Evolutionary conservation across 352 stramenopile species (phyloP).

Genomic region (Peronospora tabacina): DNA sequence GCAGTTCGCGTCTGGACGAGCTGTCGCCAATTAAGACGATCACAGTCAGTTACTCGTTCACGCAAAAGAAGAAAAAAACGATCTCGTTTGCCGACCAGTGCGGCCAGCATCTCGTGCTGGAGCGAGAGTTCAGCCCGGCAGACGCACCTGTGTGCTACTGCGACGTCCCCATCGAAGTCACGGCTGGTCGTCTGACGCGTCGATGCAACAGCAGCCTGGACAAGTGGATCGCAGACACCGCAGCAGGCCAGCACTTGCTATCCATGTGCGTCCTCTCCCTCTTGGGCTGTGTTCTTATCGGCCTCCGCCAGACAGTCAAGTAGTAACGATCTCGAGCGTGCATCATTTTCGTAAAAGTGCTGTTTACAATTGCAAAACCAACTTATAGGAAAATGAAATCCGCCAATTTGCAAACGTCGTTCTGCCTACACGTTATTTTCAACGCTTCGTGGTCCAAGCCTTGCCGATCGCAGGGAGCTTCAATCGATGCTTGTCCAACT

Average conservation of each 20-base stretch:
- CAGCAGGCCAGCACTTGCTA: constrained; percentile 40
- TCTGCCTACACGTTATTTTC: constrained; percentile 15
- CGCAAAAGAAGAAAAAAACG: constrained; percentile 53
- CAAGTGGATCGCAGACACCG: constrained; percentile 32
- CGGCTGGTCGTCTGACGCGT: constrained; percentile 13
- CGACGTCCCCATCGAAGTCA: constrained; percentile 28
- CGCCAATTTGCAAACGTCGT: background rate
- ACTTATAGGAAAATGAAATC: constrained; percentile 18
- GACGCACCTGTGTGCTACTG: constrained; percentile 43
- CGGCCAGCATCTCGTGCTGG: constrained; percentile 39
- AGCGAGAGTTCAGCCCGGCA: constrained; percentile 37
- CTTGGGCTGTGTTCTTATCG: constrained; percentile 36
- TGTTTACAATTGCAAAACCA: background rate
- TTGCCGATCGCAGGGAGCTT: constrained; percentile 14
- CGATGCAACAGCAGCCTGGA: constrained; percentile 28
- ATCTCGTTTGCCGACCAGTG: constrained; percentile 56
- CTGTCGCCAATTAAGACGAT: constrained; percentile 28
- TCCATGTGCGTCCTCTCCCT: constrained; percentile 54
- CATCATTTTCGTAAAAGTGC: background rate
- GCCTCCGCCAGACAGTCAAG: constrained; percentile 28
- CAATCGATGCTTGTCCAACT: constrained; percentile 30
- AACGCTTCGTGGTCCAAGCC: constrained; percentile 20
- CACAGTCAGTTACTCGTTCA: constrained; percentile 28
- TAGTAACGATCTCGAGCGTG: constrained; percentile 27
- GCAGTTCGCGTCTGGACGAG: constrained; percentile 25